Conservation (phyloP, 352 stramenopile species). For the Globisporangium nagaii region DNA sequence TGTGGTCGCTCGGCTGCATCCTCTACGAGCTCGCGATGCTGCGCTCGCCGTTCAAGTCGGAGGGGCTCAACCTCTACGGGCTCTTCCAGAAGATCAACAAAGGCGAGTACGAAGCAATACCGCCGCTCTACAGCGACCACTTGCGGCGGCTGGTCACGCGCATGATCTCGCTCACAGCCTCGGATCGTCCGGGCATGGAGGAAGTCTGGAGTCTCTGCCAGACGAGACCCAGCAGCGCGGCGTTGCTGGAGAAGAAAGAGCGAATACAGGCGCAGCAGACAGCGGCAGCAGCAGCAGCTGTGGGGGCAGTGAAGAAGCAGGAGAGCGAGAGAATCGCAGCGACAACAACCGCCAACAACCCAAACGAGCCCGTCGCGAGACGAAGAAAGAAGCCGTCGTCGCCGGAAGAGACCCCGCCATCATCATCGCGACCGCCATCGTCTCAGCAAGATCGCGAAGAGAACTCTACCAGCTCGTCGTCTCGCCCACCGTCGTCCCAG, state of each 20-base stretch:
- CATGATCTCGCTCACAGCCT: slow-evolving; percentile 67
- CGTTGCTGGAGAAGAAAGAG: slow-evolving; percentile 6
- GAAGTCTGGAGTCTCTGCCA: slow-evolving; percentile 58
- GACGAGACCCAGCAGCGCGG: slow-evolving; percentile 20
- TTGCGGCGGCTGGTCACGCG: slow-evolving; percentile 46
- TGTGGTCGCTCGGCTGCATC: slow-evolving; percentile 94
- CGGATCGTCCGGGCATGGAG: slow-evolving; percentile 53
- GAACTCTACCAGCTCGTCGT: slow-evolving; percentile 3
- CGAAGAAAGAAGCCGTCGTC: neutral
- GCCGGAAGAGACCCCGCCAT: neutral
- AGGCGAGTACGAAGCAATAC: slow-evolving; percentile 65
- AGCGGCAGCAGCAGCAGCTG: neutral
- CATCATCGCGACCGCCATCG: neutral
- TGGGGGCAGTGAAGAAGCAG: too few species aligned
- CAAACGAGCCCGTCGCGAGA: neutral
- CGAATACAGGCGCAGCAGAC: slow-evolving; percentile 2
- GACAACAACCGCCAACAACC: neutral
- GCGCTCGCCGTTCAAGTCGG: slow-evolving; percentile 91
- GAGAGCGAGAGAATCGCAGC: slow-evolving; percentile 7
- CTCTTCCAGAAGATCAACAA: slow-evolving; percentile 93
- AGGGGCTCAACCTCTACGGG: slow-evolving; percentile 87
- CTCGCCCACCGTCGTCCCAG: slow-evolving; percentile 31
- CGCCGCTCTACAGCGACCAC: slow-evolving; percentile 59
- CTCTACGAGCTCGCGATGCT: slow-evolving; percentile 95
- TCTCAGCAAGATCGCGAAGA: slow-evolving; percentile 11